Evolutionary conservation across 208 protist species (phyloP).

Genomic region (Porcisia deanei): DNA sequence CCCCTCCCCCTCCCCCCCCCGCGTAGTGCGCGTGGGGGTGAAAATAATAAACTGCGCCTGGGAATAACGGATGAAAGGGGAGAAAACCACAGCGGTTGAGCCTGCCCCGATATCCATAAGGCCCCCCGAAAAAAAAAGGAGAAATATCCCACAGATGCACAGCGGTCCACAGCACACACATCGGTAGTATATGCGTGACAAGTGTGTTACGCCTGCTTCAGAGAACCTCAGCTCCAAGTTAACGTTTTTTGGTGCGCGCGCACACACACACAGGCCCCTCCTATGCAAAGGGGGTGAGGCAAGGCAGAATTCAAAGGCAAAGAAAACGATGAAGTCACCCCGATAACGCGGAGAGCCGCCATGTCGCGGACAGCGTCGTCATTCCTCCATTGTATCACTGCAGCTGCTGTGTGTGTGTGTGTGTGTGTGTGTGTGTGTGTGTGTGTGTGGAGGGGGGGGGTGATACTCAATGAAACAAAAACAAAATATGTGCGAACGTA

Average conservation of each 20-base stretch:
- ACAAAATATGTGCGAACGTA: not conserved
- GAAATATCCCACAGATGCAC: not conserved
- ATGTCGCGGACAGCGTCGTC: not conserved
- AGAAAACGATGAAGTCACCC: not conserved
- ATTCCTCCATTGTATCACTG: not conserved
- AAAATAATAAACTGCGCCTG: too few relatives aligned
- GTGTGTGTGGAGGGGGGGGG: too few relatives aligned
- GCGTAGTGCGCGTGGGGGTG: too few relatives aligned
- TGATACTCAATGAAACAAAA: conserved; percentile 1
- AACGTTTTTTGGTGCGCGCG: too few relatives aligned
- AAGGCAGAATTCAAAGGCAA: too few relatives aligned
- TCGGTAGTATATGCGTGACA: not conserved
- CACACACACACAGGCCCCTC: too few relatives aligned
- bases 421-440: not conserved
- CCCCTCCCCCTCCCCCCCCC: too few relatives aligned
- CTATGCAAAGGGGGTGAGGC: too few relatives aligned
- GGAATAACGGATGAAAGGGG: too few relatives aligned
- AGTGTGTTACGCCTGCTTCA: not conserved
- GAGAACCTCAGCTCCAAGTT: too few relatives aligned
- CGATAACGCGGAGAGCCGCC: not conserved
- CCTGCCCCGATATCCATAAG: not conserved
- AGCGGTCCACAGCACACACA: not conserved
- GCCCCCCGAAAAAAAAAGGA: too few relatives aligned
- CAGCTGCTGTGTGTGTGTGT: not conserved
- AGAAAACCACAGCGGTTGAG: not conserved